Evolutionary conservation across 2,329 filamentous ascomycete species (phyloP).

Genomic region (Ascochyta rabiei): DNA sequence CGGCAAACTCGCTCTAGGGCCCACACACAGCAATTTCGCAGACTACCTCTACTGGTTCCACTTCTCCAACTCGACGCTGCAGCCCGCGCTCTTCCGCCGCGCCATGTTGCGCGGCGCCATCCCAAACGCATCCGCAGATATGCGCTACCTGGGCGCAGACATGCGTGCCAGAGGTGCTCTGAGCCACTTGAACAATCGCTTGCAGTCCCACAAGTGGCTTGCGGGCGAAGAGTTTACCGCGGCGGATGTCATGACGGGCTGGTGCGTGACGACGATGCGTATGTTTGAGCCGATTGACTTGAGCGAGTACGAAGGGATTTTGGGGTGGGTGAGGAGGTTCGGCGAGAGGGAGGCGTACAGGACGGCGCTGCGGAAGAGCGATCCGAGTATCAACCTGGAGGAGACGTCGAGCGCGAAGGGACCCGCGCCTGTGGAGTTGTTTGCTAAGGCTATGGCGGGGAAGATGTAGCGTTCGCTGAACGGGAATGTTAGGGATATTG

Average conservation of each 20-base stretch:
- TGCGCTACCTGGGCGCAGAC: slow-evolving; percentile 45
- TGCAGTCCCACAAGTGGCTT: slow-evolving; percentile 60
- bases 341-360: slow-evolving; percentile 38
- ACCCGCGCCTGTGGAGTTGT: slow-evolving; percentile 25
- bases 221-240: slow-evolving; percentile 67
- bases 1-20: slow-evolving; percentile 56
- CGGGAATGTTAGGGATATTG: background rate
- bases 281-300: slow-evolving; percentile 55
- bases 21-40: slow-evolving; percentile 58
- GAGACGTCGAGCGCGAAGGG: slow-evolving; percentile 36
- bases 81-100: slow-evolving; percentile 44
- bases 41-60: slow-evolving; percentile 71
- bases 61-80: slow-evolving; percentile 55
- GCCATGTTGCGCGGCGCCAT: slow-evolving; percentile 39
- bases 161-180: slow-evolving; percentile 51
- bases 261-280: slow-evolving; percentile 66
- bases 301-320: slow-evolving; percentile 38
- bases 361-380: slow-evolving; percentile 62
- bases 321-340: slow-evolving; percentile 38
- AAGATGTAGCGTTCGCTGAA: slow-evolving; percentile 20
- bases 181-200: slow-evolving; percentile 55
- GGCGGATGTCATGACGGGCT: slow-evolving; percentile 70
- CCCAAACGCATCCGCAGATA: slow-evolving; percentile 29
- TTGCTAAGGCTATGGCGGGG: slow-evolving; percentile 29
- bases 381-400: slow-evolving; percentile 52